phyloP scores from a whole-genome alignment of 73 alveolate genomes.

The Blepharisma stoltei region DNA sequence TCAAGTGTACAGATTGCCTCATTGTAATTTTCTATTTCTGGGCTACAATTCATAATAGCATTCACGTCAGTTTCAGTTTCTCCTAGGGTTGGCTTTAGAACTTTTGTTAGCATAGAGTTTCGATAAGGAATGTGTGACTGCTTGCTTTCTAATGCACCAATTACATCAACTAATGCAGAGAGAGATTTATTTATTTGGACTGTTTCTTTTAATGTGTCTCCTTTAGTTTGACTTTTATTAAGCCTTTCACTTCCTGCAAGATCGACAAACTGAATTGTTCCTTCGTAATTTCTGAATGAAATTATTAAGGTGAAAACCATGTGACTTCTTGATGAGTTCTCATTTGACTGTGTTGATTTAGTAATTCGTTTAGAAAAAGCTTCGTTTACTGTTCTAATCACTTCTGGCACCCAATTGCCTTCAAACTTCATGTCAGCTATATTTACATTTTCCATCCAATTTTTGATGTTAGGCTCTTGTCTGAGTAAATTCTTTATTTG shows the following conservation, averaged over 20 bases:
- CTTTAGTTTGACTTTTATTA: constrained; percentile 47
- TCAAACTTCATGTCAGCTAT: not conserved
- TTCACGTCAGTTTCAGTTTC: not conserved
- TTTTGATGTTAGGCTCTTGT: constrained; percentile 1
- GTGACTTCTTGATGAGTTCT: constrained; percentile 77
- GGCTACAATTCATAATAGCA: constrained; percentile 15
- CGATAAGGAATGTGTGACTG: constrained; percentile 65
- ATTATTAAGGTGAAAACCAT: constrained; percentile 54
- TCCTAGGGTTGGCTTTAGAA: constrained; percentile 35
- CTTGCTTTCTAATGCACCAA: constrained; percentile 56
- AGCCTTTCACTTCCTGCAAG: constrained; percentile 95
- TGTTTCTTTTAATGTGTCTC: constrained; percentile 68
- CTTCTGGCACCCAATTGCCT: constrained; percentile 4
- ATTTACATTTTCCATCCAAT: not conserved
- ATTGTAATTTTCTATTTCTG: not conserved
- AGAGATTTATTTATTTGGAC: constrained; percentile 54
- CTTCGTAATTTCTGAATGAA: not conserved
- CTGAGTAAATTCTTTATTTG: constrained; percentile 10
- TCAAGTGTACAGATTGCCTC: constrained; percentile 15
- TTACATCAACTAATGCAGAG: constrained; percentile 56
- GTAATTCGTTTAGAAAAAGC: constrained; percentile 67
- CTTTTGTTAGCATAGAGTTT: constrained; percentile 64
- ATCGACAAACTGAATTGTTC: constrained; percentile 59
- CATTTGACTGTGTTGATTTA: constrained; percentile 84
- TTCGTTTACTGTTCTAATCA: not conserved